Evolutionary conservation across 2,329 filamentous ascomycete genomes (phyloP).

Genomic region (Chaetomiaceae sp.): DNA sequence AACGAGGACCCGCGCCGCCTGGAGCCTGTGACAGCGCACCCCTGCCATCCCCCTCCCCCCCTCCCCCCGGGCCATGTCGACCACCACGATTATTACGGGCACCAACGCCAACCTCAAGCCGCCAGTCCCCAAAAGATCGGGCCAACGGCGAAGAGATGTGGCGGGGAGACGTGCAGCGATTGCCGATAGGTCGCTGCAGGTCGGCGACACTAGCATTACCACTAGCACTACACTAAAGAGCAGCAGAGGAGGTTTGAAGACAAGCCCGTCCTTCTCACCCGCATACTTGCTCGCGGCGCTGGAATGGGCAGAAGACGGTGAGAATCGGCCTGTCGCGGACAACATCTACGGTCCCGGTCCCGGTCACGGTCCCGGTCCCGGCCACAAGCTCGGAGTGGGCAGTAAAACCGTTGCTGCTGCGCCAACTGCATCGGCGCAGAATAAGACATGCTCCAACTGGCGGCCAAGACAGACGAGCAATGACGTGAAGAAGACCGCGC

Average conservation of each 20-base stretch:
- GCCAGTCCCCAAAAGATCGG: background rate
- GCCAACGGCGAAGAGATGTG: slow-evolving; percentile 1
- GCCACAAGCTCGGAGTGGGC: background rate
- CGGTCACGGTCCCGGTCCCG: too few relatives aligned
- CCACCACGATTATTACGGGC: slow-evolving; percentile 1
- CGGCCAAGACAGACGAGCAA: slow-evolving; percentile 2
- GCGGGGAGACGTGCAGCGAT: slow-evolving; percentile 13
- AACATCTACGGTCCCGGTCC: background rate
- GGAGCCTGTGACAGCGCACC: slow-evolving; percentile 1
- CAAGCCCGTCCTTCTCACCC: slow-evolving; percentile 13
- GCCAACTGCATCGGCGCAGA: slow-evolving; percentile 1
- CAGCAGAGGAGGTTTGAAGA: background rate
- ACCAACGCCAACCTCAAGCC: slow-evolving; percentile 4
- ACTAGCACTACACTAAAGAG: too few relatives aligned
- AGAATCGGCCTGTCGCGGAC: background rate
- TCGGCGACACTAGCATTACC: slow-evolving; percentile 2
- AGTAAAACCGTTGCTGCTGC: background rate
- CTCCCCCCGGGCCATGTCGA: too few relatives aligned
- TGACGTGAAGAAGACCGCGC: slow-evolving; percentile 8
- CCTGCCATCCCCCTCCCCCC: too few relatives aligned
- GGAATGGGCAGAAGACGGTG: slow-evolving; percentile 10
- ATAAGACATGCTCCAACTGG: slow-evolving; percentile 1
- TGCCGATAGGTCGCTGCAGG: slow-evolving; percentile 13
- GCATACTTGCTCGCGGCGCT: slow-evolving; percentile 14
- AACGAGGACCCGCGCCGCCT: slow-evolving; percentile 4